These are phyloP conservation scores for Pneumocystis jirovecii DNA, from an alignment of 1,139 yeast genomes.

Conservation along the genomic window DNA sequence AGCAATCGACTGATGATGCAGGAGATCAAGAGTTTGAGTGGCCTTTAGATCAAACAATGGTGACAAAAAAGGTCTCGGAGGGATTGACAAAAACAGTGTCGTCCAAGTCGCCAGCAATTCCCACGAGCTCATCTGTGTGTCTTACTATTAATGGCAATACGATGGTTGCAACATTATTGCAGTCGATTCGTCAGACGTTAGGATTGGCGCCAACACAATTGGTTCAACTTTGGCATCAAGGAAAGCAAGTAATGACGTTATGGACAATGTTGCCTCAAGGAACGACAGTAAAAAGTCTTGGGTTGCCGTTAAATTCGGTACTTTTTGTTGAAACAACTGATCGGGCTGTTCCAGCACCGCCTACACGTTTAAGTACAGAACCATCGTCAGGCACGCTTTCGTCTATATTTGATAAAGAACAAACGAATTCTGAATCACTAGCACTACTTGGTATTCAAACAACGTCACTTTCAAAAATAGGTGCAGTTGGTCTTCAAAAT, in stretches of 20 bases:
- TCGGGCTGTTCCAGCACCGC: not conserved
- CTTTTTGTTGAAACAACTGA: not conserved
- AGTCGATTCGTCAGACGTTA: not conserved
- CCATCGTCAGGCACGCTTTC: not conserved
- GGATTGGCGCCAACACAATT: not conserved
- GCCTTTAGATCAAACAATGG: not conserved
- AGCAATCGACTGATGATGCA: not conserved
- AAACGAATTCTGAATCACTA: not conserved
- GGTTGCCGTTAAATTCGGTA: not conserved
- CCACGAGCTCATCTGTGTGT: not conserved
- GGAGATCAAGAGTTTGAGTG: not conserved
- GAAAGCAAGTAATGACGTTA: not conserved
- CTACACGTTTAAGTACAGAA: not conserved
- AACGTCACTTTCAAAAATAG: conserved; percentile 18
- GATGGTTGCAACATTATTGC: not conserved
- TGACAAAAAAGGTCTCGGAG: not conserved
- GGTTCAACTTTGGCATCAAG: not conserved
- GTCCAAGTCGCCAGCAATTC: no score
- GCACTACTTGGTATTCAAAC: not conserved
- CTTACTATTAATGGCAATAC: not conserved
- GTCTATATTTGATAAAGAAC: not conserved
- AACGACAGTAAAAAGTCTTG: not conserved
- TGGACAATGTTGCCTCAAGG: not conserved
- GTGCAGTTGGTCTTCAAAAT: conserved; percentile 55
- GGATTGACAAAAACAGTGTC: no score